Base-by-base conservation (phyloP, 345 rosid species). In the Lumnitzera littorea region DNA sequence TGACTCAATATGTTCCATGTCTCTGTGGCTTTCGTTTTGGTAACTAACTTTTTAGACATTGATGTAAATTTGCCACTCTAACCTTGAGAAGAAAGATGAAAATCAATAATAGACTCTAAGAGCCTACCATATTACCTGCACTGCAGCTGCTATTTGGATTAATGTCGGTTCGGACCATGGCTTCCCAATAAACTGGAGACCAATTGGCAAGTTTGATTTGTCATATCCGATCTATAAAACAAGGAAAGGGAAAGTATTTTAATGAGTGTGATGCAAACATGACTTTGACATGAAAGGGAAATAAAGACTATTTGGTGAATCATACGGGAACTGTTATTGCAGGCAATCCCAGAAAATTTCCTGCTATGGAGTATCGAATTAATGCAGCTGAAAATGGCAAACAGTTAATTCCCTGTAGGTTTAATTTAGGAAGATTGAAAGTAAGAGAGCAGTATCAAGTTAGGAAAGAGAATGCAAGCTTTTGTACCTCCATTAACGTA, bases 91-190 rank as follows among this genome's bases (percentile, higher is more conserved):
- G 24, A 58, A 49, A 61, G 49, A 16, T 55, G 10, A 8, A 25
- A 46, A 25, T 12, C 10, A 9, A 13, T 8, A 62, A 46, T n/a
- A 7, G 16, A 36, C 1, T 36, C 7, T 36, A 7, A 7, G 43
- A 36, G 43, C 43, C 43, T 36, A 12, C 13, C n/a, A 49, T 47
- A 9, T 11, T 48, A 82, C 95, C 95, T 87, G 88, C 79, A 82
- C 72, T 52, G 90, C 84, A 55, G 27, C 72, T 49, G 88, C 88
- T 54, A 84, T 56, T 15, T 77, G 86, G 64, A 87, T 67, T 51
- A 87, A 54, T 12, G 85, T 84, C 14, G 90, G 49, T 49, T 87
- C 95, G 24, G 88, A 84, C 95, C 95, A 87, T 31, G 95, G 95
- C 72, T 62, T 82, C 63, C 95, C 95, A 2, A 82, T 84, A 51